Evolutionary conservation across 2,329 filamentous ascomycete genomes (phyloP).

Genomic region (Lachnellula cervina): DNA sequence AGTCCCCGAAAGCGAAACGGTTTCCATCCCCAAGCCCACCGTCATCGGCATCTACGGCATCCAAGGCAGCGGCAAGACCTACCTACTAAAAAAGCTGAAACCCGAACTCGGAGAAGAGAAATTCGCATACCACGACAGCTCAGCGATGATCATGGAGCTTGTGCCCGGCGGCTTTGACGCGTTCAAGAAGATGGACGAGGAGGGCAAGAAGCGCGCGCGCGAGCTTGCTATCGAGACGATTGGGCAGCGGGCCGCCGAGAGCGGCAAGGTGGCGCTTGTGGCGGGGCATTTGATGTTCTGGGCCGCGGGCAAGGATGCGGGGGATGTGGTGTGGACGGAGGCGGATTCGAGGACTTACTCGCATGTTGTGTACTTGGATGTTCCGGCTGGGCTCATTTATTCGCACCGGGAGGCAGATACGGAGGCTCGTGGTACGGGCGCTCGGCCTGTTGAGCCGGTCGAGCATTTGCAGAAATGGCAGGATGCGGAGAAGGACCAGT

Average conservation of each 20-base stretch:
- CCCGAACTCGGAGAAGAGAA: constrained; percentile 28
- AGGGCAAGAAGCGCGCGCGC: constrained; percentile 38
- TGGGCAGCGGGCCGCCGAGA: constrained; percentile 31
- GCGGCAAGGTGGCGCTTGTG: constrained; percentile 41
- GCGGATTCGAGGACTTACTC: constrained; percentile 46
- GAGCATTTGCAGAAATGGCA: constrained; percentile 43
- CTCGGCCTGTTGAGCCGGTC: constrained; percentile 32
- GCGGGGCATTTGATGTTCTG: constrained; percentile 54
- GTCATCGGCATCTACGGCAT: constrained; percentile 53
- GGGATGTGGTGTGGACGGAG: constrained; percentile 37
- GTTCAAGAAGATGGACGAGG: constrained; percentile 40
- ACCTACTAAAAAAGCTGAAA: constrained; percentile 39
- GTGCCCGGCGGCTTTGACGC: constrained; percentile 42
- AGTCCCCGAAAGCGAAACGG: no score
- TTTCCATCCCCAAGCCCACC: constrained; percentile 29
- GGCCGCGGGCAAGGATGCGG: constrained; percentile 33
- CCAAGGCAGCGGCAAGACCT: constrained; percentile 49
- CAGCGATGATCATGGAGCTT: constrained; percentile 39
- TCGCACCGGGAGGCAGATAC: constrained; percentile 37
- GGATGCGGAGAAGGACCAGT: constrained; percentile 37
- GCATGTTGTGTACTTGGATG: constrained; percentile 54
- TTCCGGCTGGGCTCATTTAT: constrained; percentile 34
- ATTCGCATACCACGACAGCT: constrained; percentile 50
- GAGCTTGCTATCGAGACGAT: constrained; percentile 43
- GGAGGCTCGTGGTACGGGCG: constrained; percentile 15